A percentile compares a stretch with the other conserved stretches of the same genome.
Conservation (phyloP, 2,329 filamentous ascomycete species). For the Dryadomyces quercivorus region DNA sequence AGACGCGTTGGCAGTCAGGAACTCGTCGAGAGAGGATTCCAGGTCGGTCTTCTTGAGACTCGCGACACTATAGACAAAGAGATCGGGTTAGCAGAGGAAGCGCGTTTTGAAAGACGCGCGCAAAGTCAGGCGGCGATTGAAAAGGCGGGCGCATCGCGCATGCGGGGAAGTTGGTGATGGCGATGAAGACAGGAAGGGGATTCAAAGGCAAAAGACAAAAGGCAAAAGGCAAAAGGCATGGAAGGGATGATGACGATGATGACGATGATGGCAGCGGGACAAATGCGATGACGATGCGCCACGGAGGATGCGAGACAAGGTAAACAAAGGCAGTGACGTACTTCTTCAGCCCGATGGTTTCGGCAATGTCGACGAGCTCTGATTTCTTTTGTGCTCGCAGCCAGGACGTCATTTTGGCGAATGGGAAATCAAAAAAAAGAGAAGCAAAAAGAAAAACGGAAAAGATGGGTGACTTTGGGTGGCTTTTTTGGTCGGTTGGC, state of each 20-base stretch:
- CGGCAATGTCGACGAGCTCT: slow-evolving; percentile 64
- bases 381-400: slow-evolving; percentile 72
- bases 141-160: too few species aligned
- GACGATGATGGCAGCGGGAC: too few species aligned
- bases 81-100: slow-evolving; percentile 1
- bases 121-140: background rate
- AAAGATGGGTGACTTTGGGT: background rate
- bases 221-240: too few species aligned
- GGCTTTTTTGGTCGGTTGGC: background rate
- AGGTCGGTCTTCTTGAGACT: slow-evolving; percentile 68
- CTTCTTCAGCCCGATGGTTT: slow-evolving; percentile 58
- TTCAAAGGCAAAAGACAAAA: too few species aligned
- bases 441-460: background rate
- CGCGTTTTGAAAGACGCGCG: background rate
- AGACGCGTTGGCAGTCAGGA: slow-evolving; percentile 56
- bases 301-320: background rate
- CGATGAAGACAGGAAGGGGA: too few species aligned
- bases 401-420: slow-evolving; percentile 38
- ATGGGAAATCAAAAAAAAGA: background rate
- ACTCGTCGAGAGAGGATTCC: slow-evolving; percentile 60
- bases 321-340: slow-evolving; percentile 26
- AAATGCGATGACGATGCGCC: background rate
- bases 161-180: background rate
- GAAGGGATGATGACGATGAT: background rate
- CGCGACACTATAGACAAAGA: slow-evolving; percentile 46